Evolutionary conservation across 768 basidiomycete species (phyloP).

Genomic region (Phylloporus rhodoxanthus): DNA sequence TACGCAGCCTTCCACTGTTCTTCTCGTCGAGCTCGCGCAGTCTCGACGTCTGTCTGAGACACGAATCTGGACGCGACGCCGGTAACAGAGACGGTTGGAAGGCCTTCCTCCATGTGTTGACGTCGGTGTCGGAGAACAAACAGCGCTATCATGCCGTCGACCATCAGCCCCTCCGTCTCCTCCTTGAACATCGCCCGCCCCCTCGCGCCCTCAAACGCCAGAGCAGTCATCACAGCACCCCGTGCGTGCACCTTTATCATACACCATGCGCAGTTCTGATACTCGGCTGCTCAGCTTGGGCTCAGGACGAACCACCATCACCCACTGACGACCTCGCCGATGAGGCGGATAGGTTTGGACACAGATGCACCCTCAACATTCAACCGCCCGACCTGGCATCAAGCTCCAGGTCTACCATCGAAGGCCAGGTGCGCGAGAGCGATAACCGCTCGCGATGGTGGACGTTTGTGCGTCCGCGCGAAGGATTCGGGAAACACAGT

Average conservation of each 20-base stretch:
- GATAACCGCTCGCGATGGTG: conserved; percentile 58
- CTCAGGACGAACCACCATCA: conserved; percentile 75
- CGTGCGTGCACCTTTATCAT: conserved; percentile 41
- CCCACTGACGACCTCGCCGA: conserved; percentile 47
- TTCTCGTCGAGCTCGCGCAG: conserved; percentile 63
- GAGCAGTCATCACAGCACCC: conserved; percentile 60
- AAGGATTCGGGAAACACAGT: conserved; percentile 12
- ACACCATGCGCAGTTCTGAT: neutral
- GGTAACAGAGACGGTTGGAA: conserved; percentile 68
- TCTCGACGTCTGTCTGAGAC: conserved; percentile 71
- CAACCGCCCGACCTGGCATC: conserved; percentile 52
- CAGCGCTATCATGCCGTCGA: conserved; percentile 15
- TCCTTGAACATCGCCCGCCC: conserved; percentile 25
- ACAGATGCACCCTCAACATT: conserved; percentile 32
- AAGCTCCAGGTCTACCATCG: conserved; percentile 38
- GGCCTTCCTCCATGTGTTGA: conserved; percentile 51
- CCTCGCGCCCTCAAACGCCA: conserved; percentile 36
- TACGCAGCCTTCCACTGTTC: conserved; percentile 91
- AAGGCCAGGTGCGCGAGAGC: conserved; percentile 27
- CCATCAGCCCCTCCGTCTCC: conserved; percentile 21
- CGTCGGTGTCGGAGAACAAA: conserved; percentile 20
- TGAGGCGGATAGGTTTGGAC: conserved; percentile 28
- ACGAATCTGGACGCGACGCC: conserved; percentile 82
- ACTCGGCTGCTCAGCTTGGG: conserved; percentile 56
- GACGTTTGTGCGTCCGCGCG: conserved; percentile 62